Evolutionary conservation across 441 rosid species (phyloP).

Genomic region (Omphalea diandra): DNA sequence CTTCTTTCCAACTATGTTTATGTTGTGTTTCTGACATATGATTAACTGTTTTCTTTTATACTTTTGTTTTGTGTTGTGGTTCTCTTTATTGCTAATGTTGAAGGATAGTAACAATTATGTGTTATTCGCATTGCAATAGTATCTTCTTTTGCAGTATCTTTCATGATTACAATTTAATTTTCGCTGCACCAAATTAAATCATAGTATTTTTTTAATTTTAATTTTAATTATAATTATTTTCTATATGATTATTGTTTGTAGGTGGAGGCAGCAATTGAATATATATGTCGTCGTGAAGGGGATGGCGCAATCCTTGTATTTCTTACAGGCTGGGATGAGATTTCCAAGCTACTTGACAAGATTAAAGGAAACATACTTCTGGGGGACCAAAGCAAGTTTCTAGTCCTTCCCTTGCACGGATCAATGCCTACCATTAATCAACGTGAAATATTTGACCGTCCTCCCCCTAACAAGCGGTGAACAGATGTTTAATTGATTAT

Average conservation of each 20-base stretch:
- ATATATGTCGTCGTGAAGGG: slow-evolving; percentile 75
- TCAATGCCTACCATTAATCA: slow-evolving; percentile 92
- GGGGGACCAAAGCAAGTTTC: slow-evolving; percentile 75
- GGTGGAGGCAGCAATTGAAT: slow-evolving; percentile 80
- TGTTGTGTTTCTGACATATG: background rate
- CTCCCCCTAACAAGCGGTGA: slow-evolving; percentile 74
- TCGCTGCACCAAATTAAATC: background rate
- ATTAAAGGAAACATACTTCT: slow-evolving; percentile 68
- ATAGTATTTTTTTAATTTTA: background rate
- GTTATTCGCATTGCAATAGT: background rate
- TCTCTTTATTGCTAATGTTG: no score
- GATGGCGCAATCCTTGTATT: slow-evolving; percentile 93
- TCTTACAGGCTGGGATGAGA: slow-evolving; percentile 98
- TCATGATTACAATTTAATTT: background rate
- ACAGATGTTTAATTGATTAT: background rate
- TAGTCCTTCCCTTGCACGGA: slow-evolving; percentile 88
- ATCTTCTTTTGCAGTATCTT: slow-evolving; percentile 1
- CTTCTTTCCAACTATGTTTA: slow-evolving; percentile 7
- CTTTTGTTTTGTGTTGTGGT: slow-evolving; percentile 4
- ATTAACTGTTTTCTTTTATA: background rate
- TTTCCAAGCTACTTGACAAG: slow-evolving; percentile 76
- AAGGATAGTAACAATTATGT: no score
- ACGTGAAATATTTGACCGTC: slow-evolving; percentile 83
- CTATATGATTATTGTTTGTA: slow-evolving; percentile 24
- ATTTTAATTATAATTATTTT: background rate